These are phyloP conservation scores for Cunninghamia lanceolata DNA, from an alignment of 75 land plant genomes.

Conservation along the genomic window DNA sequence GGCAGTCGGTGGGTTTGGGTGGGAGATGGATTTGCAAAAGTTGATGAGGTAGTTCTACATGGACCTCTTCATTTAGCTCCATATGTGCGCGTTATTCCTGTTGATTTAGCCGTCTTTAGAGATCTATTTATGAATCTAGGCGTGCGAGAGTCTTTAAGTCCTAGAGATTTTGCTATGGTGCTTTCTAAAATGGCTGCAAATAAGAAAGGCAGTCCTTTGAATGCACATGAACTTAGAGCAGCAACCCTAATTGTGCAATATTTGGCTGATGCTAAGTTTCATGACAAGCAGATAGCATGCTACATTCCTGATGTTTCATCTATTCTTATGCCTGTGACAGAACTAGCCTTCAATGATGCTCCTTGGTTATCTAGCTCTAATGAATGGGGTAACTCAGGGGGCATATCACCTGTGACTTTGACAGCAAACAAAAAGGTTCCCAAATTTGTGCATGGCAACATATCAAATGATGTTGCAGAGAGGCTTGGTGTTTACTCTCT, in stretches of 20 bases:
- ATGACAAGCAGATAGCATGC: constrained; percentile 32
- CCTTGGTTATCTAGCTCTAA: constrained; percentile 76
- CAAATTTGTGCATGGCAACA: constrained; percentile 86
- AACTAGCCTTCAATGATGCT: constrained; percentile 92
- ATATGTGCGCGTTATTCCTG: constrained; percentile 90
- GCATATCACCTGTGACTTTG: constrained; percentile 15
- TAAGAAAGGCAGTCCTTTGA: constrained; percentile 56
- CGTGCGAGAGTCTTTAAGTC: constrained; percentile 64
- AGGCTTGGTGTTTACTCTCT: constrained; percentile 82
- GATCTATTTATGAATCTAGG: constrained; percentile 84
- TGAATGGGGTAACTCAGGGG: constrained; percentile 17
- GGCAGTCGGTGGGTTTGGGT: constrained; percentile 97
- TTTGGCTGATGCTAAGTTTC: constrained; percentile 66
- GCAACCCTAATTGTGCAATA: constrained; percentile 80
- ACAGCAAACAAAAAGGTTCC: constrained; percentile 29
- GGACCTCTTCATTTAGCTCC: constrained; percentile 95
- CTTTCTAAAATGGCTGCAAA: constrained; percentile 58
- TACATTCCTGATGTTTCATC: constrained; percentile 75
- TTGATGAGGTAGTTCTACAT: constrained; percentile 81
- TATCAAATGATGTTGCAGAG: constrained; percentile 96
- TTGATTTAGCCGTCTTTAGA: constrained; percentile 83
- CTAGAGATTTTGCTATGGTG: constrained; percentile 71
- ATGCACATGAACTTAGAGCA: constrained; percentile 68
- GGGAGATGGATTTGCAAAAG: constrained; percentile 94
- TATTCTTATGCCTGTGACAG: constrained; percentile 48